Percentiles rank a stretch among this genome's conserved stretches.
phyloP scores from a whole-genome alignment of 257 asterid genomes.

The Ajuga chamaepitys region DNA sequence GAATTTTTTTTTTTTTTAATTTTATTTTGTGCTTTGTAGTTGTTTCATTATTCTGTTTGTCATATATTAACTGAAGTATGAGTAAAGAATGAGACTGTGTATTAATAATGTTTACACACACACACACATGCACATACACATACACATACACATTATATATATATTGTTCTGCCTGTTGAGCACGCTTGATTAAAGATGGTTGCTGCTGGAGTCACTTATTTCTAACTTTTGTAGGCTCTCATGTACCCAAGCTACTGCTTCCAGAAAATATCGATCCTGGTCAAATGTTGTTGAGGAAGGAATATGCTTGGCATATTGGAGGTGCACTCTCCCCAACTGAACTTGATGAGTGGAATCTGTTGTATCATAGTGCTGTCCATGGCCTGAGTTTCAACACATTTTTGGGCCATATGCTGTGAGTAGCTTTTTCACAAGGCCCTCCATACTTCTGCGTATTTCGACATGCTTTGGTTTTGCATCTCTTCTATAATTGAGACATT shows the following conservation, averaged over 20 bases:
- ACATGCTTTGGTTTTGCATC: constrained; percentile 1
- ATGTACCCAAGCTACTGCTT: constrained; percentile 47
- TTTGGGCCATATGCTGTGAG: constrained; percentile 77
- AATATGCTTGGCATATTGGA: constrained; percentile 88
- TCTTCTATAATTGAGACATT: neutral
- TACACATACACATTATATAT: neutral
- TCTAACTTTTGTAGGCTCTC: constrained; percentile 51
- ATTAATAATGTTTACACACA: neutral
- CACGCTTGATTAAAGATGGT: neutral
- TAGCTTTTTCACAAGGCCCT: constrained; percentile 15
- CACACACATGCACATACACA: neutral
- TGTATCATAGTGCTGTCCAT: constrained; percentile 73
- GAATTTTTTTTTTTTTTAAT: too few species aligned
- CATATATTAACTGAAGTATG: neutral
- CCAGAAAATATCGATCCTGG: constrained; percentile 37
- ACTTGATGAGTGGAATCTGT: constrained; percentile 76
- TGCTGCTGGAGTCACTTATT: neutral
- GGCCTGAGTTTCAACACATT: constrained; percentile 89
- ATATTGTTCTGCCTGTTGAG: neutral
- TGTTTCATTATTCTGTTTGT: neutral
- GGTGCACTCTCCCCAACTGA: constrained; percentile 67
- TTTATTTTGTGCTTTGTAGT: neutral
- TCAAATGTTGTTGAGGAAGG: constrained; percentile 59
- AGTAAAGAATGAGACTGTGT: neutral
- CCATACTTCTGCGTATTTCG: neutral